Base-by-base conservation (phyloP, 768 basidiomycete species). In the Hygrophoropsis aurantiaca region DNA sequence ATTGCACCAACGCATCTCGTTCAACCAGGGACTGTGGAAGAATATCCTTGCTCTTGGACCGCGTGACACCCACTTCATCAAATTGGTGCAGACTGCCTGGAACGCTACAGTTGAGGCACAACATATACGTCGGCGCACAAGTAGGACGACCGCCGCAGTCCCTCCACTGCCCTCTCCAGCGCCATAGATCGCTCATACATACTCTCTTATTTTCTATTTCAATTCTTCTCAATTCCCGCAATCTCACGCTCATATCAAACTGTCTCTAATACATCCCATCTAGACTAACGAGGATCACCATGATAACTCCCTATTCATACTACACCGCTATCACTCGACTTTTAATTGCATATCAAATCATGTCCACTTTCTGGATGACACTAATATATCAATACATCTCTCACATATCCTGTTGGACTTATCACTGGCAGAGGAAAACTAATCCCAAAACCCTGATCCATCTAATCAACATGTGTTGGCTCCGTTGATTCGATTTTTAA, bases 71-170 rank as follows among this genome's bases (percentile, higher is more conserved):
- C 58, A 57, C 23, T 59, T 84, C 46, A 68, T 75, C 42, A 70
- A 76, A 52, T 60, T 81, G 37, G 78, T 74, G 20, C 74, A 74
- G 55, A 81, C 73, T 18, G 79, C 81, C 36, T 93, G 88, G 87
- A 86, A 81, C 39, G 83, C 85, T 35, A 80, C 89, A 8, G 79
- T 82, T 15, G 86, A 90, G 53, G 80, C 83, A n/a, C 66, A 66
- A 18, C 65, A 66, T 19, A 57, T 60, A 37, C 61, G 64, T 42
- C 60, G 59, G 48, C 61, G 43, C 2, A 41, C 38, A 2, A 50
- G 53, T 5, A 18, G 26, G 33, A 40, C 63, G 21, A 52, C 54
- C 11, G 52, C 54, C 36, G 52, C 53, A 40, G 49, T 30, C 24
- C 46, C 44, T 19, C 40, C 46, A 21, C 49, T 53, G 38, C 49